These are phyloP conservation scores for Thyridium curvatum DNA, from an alignment of 2,329 filamentous ascomycete species.

Conservation along the genomic window DNA sequence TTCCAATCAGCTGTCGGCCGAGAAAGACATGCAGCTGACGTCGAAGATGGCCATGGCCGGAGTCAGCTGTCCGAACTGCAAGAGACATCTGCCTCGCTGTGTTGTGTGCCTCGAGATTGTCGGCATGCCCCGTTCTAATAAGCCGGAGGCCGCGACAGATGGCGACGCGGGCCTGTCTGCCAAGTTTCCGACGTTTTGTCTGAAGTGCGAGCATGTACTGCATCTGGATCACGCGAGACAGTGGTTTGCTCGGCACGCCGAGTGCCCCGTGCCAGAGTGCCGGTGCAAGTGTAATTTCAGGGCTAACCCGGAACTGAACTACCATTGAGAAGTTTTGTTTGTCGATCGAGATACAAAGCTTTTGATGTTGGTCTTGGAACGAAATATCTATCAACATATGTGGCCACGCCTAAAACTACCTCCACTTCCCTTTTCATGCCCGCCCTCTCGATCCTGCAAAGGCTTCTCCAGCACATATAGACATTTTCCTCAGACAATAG, in stretches of 20 bases:
- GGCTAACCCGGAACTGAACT: conserved; percentile 53
- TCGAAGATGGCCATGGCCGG: conserved; percentile 50
- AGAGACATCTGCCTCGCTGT: conserved; percentile 59
- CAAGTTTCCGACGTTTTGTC: conserved; percentile 62
- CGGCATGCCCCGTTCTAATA: conserved; percentile 55
- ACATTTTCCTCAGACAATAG: too few relatives aligned
- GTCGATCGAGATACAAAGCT: not conserved
- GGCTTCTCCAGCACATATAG: too few relatives aligned
- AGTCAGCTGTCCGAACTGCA: conserved; percentile 61
- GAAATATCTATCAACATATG: too few relatives aligned
- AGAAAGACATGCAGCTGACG: conserved; percentile 46
- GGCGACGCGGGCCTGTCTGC: conserved; percentile 39
- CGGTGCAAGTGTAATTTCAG: conserved; percentile 58
- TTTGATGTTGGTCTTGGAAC: not conserved
- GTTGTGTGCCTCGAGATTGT: conserved; percentile 63
- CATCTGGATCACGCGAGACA: conserved; percentile 61
- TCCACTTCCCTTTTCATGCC: too few relatives aligned
- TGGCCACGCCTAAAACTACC: too few relatives aligned
- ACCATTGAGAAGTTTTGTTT: conserved; percentile 29
- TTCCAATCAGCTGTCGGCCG: conserved; percentile 10
- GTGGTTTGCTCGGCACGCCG: conserved; percentile 59
- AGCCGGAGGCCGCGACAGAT: conserved; percentile 45
- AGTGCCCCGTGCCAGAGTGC: conserved; percentile 65
- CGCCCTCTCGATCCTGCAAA: too few relatives aligned
- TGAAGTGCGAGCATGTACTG: conserved; percentile 61